A percentile compares a stretch with the other conserved stretches of the same genome.
These are phyloP conservation scores for Stemphylium lycopersici DNA, from an alignment of 2,329 filamentous ascomycete genomes.

Conservation along the genomic window DNA sequence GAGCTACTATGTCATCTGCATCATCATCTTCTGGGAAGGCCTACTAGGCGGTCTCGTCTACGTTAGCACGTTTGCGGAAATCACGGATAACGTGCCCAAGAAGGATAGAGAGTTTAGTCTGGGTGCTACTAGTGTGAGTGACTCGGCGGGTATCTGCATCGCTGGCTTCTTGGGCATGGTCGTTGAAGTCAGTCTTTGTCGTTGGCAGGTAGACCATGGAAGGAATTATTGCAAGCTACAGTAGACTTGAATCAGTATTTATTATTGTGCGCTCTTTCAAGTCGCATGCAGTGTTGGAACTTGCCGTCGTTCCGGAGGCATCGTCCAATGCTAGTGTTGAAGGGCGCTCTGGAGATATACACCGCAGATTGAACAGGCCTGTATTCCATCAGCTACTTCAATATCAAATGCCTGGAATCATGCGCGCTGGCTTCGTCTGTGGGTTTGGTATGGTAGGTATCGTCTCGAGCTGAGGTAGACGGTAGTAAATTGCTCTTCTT, in stretches of 20 bases:
- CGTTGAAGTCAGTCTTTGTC: slow-evolving; percentile 81
- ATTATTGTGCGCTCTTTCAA: no score
- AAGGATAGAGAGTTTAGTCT: slow-evolving; percentile 90
- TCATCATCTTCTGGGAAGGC: slow-evolving; percentile 92
- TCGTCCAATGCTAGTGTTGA: no score
- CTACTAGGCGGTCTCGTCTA: slow-evolving; percentile 90
- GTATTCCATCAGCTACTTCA: no score
- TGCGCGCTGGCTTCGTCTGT: not conserved
- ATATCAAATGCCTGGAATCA: no score
- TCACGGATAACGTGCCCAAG: slow-evolving; percentile 78
- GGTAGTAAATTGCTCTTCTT: slow-evolving; percentile 31
- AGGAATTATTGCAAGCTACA: slow-evolving; percentile 61
- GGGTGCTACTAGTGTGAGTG: slow-evolving; percentile 87
- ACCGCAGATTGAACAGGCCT: no score
- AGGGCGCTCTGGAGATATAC: no score
- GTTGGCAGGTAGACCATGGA: slow-evolving; percentile 82
- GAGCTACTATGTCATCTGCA: slow-evolving; percentile 73
- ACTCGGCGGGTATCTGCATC: slow-evolving; percentile 87
- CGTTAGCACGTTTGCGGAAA: slow-evolving; percentile 87
- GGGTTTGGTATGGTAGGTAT: not conserved
- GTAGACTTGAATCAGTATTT: slow-evolving; percentile 9
- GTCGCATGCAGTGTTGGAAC: not conserved
- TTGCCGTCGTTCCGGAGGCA: not conserved
- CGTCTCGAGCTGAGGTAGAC: slow-evolving; percentile 4
- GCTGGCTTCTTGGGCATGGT: slow-evolving; percentile 84